Evolutionary conservation across 768 basidiomycete genomes (phyloP).

Genomic region (Piloderma croceum): DNA sequence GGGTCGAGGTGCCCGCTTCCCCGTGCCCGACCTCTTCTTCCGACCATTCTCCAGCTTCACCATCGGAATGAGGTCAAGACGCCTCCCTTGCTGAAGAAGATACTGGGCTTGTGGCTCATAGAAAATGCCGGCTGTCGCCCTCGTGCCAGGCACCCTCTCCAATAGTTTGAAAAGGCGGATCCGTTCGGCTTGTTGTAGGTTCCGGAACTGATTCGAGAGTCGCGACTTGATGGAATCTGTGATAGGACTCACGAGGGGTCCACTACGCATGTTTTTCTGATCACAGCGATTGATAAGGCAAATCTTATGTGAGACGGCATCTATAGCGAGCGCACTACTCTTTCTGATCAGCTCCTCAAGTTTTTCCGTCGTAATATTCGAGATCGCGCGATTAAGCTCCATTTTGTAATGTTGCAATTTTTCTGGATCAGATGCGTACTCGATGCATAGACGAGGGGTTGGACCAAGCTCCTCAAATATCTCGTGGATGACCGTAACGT

Average conservation of each 20-base stretch:
- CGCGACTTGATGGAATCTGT: conserved; percentile 10
- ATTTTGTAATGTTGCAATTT: conserved; percentile 1
- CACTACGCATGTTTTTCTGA: conserved; percentile 9
- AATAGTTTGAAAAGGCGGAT: conserved; percentile 15
- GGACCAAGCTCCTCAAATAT: conserved; percentile 14
- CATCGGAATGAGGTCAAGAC: no score
- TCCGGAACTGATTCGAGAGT: conserved; percentile 14
- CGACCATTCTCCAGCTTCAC: no score
- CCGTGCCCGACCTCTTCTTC: no score
- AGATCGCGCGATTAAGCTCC: no score
- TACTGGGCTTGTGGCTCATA: conserved; percentile 14
- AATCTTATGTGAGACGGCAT: conserved; percentile 15
- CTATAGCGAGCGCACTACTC: conserved; percentile 10
- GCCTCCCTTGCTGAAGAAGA: conserved; percentile 7
- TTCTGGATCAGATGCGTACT: conserved; percentile 1
- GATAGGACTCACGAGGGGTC: conserved; percentile 10
- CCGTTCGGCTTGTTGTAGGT: no score
- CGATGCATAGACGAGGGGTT: conserved; percentile 15
- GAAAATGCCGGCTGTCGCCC: conserved; percentile 11
- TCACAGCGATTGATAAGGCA: conserved; percentile 14
- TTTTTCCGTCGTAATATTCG: conserved; percentile 1
- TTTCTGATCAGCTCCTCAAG: conserved; percentile 7
- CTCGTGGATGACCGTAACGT: conserved; percentile 4
- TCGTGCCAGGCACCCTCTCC: conserved; percentile 7
- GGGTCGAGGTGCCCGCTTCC: neutral